A percentile compares a stretch with the other conserved stretches of the same genome.
These are phyloP conservation scores for Corylus heterophylla DNA, from an alignment of 306 rosid species.

Conservation along the genomic window DNA sequence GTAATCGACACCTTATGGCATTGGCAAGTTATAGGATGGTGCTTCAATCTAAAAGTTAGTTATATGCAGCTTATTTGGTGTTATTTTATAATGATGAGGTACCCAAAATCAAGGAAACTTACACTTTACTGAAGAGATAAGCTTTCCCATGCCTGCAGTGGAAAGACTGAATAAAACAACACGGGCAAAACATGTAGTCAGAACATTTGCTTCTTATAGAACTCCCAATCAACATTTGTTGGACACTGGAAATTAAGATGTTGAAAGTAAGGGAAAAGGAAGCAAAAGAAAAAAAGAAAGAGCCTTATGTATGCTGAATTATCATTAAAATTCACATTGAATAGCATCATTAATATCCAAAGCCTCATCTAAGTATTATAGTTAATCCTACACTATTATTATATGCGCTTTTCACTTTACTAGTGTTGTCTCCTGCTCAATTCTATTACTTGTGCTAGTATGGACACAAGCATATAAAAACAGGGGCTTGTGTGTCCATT, in stretches of 20 bases:
- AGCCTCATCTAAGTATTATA: not conserved
- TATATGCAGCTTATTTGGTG: not conserved
- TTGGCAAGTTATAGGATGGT: slow-evolving; percentile 9
- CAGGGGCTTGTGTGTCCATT: not conserved
- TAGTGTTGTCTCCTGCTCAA: slow-evolving; percentile 15
- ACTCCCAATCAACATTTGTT: slow-evolving; percentile 14
- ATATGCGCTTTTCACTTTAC: not conserved
- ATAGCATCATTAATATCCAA: not conserved
- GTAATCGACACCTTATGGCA: slow-evolving; percentile 8
- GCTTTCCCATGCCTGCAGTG: slow-evolving; percentile 81
- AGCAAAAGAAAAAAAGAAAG: not conserved
- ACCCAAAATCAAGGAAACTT: slow-evolving; percentile 2
- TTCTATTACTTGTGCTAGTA: not conserved
- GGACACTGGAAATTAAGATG: slow-evolving; percentile 21
- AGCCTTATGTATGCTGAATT: slow-evolving; percentile 5
- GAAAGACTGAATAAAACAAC: slow-evolving; percentile 69
- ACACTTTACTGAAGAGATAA: slow-evolving; percentile 94
- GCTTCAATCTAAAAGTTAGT: slow-evolving; percentile 15
- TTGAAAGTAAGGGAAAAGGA: not conserved
- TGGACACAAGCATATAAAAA: slow-evolving; percentile 5
- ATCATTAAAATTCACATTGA: slow-evolving; percentile 3
- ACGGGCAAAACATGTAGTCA: slow-evolving; percentile 41
- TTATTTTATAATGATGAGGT: not conserved
- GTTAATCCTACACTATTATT: slow-evolving; percentile 14
- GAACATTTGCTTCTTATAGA: slow-evolving; percentile 23